These are phyloP conservation scores for Musa troglodytarum DNA, from an alignment of 176 grass and related monocot species.

Conservation along the genomic window DNA sequence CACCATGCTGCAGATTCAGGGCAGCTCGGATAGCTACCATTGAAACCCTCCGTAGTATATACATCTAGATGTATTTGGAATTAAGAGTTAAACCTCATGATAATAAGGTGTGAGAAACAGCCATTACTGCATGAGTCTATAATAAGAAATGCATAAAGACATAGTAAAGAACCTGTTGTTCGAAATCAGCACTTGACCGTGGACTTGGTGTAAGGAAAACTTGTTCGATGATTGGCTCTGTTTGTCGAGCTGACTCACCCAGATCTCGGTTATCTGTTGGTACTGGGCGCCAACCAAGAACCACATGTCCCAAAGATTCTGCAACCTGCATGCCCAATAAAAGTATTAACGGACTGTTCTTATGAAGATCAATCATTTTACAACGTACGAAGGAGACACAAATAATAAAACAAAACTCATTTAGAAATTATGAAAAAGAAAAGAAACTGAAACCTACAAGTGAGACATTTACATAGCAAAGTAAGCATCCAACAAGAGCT, in stretches of 20 bases:
- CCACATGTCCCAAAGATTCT: conserved; percentile 55
- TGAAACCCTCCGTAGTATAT: conserved; percentile 72
- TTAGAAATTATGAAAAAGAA: background rate
- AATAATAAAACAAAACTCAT: no score
- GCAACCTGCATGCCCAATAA: conserved; percentile 40
- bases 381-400: background rate
- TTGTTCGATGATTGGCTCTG: conserved; percentile 80
- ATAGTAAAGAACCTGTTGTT: conserved; percentile 59
- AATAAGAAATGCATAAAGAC: conserved; percentile 16
- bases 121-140: background rate
- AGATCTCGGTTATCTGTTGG: conserved; percentile 81
- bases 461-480: no score
- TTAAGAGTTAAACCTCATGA: conserved; percentile 7
- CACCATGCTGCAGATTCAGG: conserved; percentile 49
- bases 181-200: conserved; percentile 46
- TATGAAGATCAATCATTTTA: background rate
- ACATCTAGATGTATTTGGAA: conserved; percentile 43
- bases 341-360: background rate
- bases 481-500: no score
- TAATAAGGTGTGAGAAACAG: background rate
- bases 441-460: no score
- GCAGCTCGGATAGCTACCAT: conserved; percentile 54
- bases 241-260: conserved; percentile 63
- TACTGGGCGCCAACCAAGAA: conserved; percentile 89
- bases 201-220: conserved; percentile 71